Conservation (phyloP, 2,329 filamentous ascomycete species). For the Sphaerostilbella broomeana region DNA sequence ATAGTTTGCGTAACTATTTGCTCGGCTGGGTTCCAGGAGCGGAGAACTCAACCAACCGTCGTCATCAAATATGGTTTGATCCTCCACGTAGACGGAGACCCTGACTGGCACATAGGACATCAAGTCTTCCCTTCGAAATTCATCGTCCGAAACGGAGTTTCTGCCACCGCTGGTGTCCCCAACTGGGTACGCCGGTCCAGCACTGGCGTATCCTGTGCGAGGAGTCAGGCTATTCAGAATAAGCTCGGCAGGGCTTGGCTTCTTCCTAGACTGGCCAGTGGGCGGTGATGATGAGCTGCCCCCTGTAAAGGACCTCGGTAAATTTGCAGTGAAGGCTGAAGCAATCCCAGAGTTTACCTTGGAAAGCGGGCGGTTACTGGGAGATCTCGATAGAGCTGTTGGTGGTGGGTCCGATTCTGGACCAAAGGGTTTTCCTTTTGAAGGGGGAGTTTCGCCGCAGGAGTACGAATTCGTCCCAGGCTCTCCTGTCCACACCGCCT, state of each 20-base stretch:
- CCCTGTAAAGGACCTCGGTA: conserved; percentile 41
- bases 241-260: conserved; percentile 55
- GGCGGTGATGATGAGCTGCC: conserved; percentile 39
- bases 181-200: conserved; percentile 40
- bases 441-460: conserved; percentile 55
- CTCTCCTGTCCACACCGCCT: conserved; percentile 45
- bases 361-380: conserved; percentile 46
- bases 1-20: conserved; percentile 50
- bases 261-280: conserved; percentile 39
- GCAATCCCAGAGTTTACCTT: conserved; percentile 50
- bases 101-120: conserved; percentile 44
- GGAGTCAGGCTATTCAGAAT: conserved; percentile 50
- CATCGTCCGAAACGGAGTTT: conserved; percentile 50
- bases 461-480: conserved; percentile 53
- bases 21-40: conserved; percentile 47
- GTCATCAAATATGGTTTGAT: conserved; percentile 61
- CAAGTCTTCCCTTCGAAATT: conserved; percentile 39
- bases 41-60: conserved; percentile 58
- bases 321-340: conserved; percentile 48
- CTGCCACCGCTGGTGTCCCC: conserved; percentile 42
- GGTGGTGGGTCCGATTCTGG: conserved; percentile 42
- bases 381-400: conserved; percentile 50
- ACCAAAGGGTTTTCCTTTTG: conserved; percentile 39
- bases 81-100: conserved; percentile 49
- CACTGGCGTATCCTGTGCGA: conserved; percentile 41